Base-by-base conservation (phyloP, 495 filamentous ascomycete genomes). In the Penicillium crystallinum region DNA sequence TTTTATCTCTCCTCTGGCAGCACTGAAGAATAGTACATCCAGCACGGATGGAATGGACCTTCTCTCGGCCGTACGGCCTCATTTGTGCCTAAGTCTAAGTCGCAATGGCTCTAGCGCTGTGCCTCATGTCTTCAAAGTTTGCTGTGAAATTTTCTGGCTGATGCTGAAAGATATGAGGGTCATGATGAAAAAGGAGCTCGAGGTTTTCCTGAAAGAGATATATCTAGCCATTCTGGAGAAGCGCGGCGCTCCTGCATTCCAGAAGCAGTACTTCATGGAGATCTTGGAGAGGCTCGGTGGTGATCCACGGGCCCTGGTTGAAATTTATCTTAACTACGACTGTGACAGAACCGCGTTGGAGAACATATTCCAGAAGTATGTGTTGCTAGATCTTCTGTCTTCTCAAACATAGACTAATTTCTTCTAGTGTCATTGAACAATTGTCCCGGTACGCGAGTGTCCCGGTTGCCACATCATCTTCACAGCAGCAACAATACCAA, bases 241-340 rank as follows among this genome's bases (percentile, higher is more conserved):
- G 68, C 83, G 83, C 48, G 90, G 85, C 43, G 89, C 92, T 0
- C 90, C 95, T 35, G 73, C 85, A 6, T 90, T 88, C 46, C 93
- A 99, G 60, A 97, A 97, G 63, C 82, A 91, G 39, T 91, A 91
- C 52, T 90, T 97, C 53, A 83, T 99, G 71, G 83, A 85, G 44
- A 78, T 97, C 30, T 73, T 99, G 34, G 88, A 89, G 54, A 76
- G 92, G 51, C 73, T 97, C 27, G 89, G 86, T 42, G 85, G 81
- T 12, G 92, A 99, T 63, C 89, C 91, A 4, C 77, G 89, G 33
- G 91, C 89, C 0, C 66, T 99, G 53, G 95, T 99, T 4, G 95
- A 99, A 71, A 85, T 93, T 14, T 99, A 97, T 67, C 81, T 99
- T 48, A 99, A 99, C 66, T 99, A 99, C 58, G 95, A 99, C 62